phyloP scores from a whole-genome alignment of 148 eudicot genomes.

The Beta vulgaris region DNA sequence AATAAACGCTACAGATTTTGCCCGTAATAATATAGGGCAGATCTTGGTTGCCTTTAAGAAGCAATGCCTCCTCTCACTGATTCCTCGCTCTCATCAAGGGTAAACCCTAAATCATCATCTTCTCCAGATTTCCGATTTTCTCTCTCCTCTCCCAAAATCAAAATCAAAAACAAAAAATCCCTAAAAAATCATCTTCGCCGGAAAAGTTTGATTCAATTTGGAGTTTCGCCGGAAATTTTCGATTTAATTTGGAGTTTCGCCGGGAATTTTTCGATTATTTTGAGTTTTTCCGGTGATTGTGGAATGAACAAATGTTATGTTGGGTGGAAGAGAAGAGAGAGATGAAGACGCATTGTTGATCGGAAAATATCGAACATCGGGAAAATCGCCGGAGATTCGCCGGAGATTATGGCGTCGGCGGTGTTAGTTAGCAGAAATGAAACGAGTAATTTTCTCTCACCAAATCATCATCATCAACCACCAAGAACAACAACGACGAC shows the following conservation, averaged over 20 bases:
- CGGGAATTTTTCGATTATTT: background rate
- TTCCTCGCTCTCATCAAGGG: slow-evolving; percentile 31
- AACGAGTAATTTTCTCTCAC: slow-evolving; percentile 15
- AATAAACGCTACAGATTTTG: slow-evolving; percentile 23
- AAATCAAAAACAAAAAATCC: background rate
- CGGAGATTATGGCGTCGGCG: slow-evolving; percentile 50
- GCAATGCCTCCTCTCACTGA: slow-evolving; percentile 18
- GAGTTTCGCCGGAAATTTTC: background rate
- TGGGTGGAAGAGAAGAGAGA: background rate
- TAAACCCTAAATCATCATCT: slow-evolving; percentile 22
- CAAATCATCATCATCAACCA: slow-evolving; percentile 17
- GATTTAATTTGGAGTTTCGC: too few species aligned
- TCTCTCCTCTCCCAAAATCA: slow-evolving; percentile 4
- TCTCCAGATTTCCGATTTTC: background rate
- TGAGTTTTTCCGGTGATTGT: background rate
- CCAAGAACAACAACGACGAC: background rate
- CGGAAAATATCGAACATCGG: background rate
- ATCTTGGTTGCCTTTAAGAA: slow-evolving; percentile 45
- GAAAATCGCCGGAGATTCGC: slow-evolving; percentile 18
- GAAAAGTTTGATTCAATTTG: background rate
- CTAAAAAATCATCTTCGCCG: background rate
- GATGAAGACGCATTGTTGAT: slow-evolving; percentile 9
- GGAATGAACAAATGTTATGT: background rate
- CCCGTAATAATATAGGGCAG: slow-evolving; percentile 34
- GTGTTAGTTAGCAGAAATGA: slow-evolving; percentile 39